These are phyloP conservation scores for Hanseniaspora uvarum DNA, from an alignment of 1,139 yeast genomes.

Conservation along the genomic window DNA sequence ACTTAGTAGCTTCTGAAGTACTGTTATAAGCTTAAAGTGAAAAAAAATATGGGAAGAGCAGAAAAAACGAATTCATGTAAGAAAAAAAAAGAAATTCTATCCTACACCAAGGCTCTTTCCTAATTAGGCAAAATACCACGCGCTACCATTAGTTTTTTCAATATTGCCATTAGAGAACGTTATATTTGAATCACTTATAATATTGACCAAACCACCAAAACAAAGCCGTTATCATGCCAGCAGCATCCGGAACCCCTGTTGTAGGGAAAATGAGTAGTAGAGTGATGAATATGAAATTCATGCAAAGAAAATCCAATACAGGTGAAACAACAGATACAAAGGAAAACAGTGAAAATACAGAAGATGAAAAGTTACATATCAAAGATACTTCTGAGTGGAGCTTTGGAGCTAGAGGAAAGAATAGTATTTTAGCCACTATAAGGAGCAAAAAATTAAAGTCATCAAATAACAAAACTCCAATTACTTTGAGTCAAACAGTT, in stretches of 20 bases:
- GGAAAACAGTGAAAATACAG: constrained; percentile 32
- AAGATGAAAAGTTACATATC: constrained; percentile 40
- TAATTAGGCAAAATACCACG: not conserved
- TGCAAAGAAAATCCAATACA: constrained; percentile 38
- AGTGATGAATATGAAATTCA: constrained; percentile 41
- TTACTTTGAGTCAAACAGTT: constrained; percentile 27
- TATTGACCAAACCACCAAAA: not conserved
- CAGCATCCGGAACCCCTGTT: constrained; percentile 18
- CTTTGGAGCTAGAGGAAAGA: constrained; percentile 7
- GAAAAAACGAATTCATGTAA: not conserved
- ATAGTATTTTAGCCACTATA: not conserved
- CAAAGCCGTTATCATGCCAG: constrained; percentile 10
- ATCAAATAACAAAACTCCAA: not conserved
- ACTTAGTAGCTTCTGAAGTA: not conserved
- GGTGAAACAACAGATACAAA: constrained; percentile 33
- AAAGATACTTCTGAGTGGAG: constrained; percentile 33
- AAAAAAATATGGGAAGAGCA: not conserved
- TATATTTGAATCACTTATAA: not conserved
- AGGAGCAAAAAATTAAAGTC: not conserved
- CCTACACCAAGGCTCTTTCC: not conserved
- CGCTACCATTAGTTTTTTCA: not conserved
- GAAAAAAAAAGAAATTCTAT: constrained; percentile 5
- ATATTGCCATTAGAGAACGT: not conserved
- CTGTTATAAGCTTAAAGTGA: not conserved
- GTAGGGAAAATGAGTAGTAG: constrained; percentile 28